These are phyloP conservation scores for Pichia ethanolica DNA, from an alignment of 805 yeast species.

Conservation along the genomic window DNA sequence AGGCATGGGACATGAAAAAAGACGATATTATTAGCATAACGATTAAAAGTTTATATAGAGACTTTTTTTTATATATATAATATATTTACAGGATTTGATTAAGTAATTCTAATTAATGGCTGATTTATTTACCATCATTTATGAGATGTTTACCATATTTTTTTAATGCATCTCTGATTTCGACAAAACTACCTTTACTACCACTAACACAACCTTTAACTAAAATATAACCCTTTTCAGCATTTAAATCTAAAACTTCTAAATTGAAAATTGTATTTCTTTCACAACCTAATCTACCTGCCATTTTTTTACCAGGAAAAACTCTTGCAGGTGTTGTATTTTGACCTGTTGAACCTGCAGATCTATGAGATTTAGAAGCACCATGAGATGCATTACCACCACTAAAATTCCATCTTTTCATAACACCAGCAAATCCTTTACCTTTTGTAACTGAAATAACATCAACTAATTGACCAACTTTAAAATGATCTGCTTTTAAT, in stretches of 20 bases:
- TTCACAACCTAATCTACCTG: slow-evolving; percentile 89
- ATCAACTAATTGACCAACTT: slow-evolving; percentile 78
- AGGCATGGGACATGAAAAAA: background rate
- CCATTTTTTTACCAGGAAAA: slow-evolving; percentile 95
- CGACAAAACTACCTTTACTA: slow-evolving; percentile 67
- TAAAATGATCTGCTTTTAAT: slow-evolving; percentile 76
- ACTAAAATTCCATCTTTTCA: slow-evolving; percentile 86
- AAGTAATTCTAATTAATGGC: background rate
- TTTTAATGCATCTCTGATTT: slow-evolving; percentile 72
- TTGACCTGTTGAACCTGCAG: slow-evolving; percentile 96
- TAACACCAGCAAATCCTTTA: slow-evolving; percentile 96
- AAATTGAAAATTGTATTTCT: slow-evolving; percentile 68
- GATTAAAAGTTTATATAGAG: no score
- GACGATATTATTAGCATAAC: no score
- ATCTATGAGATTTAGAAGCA: slow-evolving; percentile 87
- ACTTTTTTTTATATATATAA: background rate
- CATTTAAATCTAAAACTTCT: slow-evolving; percentile 71
- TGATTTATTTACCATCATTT: slow-evolving; percentile 6
- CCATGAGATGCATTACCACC: slow-evolving; percentile 95
- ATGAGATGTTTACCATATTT: slow-evolving; percentile 24
- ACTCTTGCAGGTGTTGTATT: slow-evolving; percentile 95
- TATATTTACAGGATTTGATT: background rate
- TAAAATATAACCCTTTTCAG: slow-evolving; percentile 70
- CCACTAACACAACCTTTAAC: slow-evolving; percentile 92
- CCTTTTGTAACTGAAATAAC: slow-evolving; percentile 76